Base-by-base conservation (phyloP, 495 filamentous ascomycete genomes). In the Poronia punctata region DNA sequence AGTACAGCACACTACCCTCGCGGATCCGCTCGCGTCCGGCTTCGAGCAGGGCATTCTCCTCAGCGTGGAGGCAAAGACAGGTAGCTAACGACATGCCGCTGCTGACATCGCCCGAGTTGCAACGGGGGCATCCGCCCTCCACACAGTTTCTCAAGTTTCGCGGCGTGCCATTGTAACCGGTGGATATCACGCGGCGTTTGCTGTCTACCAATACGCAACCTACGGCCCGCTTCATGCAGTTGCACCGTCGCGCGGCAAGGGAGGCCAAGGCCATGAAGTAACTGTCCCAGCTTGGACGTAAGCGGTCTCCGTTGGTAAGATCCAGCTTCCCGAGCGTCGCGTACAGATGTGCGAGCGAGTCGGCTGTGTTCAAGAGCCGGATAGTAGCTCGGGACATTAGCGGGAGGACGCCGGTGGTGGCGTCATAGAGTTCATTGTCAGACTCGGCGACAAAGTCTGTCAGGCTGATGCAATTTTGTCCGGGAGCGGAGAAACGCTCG, bases 241-340 rank as follows among this genome's bases (percentile, higher is more conserved):
- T 98, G 60, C 82, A 85, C 48, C 92, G 74, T 47, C 85, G 86
- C 2, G 92, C 86, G 7, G 92, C 92, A 32, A 97, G 79, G 11
- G 86, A 90, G 7, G 90, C 88, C 5, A 98, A 71, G 39, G 84
- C 73, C 92, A 98, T 98, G 61, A 98, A 98, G 65, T 98, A 98
- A 48, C 86, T 76, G 61, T 98, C 92, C 92, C 92, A 98, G 43
- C 74, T 83, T n/a, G 92, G 92, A 1, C 92, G 77, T 19, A 97
- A 66, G 3, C 92, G 82, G 50, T 84, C 71, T 22, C 83, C 76
- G 58, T 92, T 78, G 8, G 84, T 70, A 22, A 97, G 70, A 51
- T 92, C 73, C 5, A 95, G 74, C 14, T 67, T 60, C 32, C 72
- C 63, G 7, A 98, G 74, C 4, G 83, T 75, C 9, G 64, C 58